phyloP scores from a whole-genome alignment of 1,139 yeast genomes.

The Blastobotrys buckinghamii region DNA sequence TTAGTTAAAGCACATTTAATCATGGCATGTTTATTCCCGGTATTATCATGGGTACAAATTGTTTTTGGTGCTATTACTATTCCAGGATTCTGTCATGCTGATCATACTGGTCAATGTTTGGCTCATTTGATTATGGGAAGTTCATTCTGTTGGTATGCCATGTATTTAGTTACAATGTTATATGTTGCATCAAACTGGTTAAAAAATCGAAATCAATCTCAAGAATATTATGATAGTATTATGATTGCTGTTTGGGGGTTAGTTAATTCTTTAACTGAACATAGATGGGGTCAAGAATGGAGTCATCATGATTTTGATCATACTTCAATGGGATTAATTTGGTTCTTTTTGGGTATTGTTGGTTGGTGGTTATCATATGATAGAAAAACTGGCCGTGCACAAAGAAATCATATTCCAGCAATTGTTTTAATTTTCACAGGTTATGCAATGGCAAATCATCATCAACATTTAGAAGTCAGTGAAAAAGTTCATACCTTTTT shows the following conservation, averaged over 20 bases:
- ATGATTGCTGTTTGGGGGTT: constrained; percentile 88
- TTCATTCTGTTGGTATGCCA: constrained; percentile 75
- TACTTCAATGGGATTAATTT: constrained; percentile 90
- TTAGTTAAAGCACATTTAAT: constrained; percentile 33
- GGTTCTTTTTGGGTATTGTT: constrained; percentile 92
- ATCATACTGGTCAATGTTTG: constrained; percentile 83
- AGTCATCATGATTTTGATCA: constrained; percentile 81
- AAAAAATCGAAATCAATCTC: constrained; percentile 47
- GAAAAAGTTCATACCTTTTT: constrained; percentile 85
- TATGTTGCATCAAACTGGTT: constrained; percentile 41
- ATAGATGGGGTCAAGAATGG: constrained; percentile 94
- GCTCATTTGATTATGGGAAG: constrained; percentile 98
- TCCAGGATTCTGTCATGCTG: constrained; percentile 74
- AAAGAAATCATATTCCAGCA: constrained; percentile 74
- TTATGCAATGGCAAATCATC: constrained; percentile 89
- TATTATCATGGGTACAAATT: constrained; percentile 56
- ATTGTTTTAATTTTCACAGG: constrained; percentile 80
- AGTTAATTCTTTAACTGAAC: constrained; percentile 91
- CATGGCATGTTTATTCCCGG: constrained; percentile 36
- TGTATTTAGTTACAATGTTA: constrained; percentile 57
- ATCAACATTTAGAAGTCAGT: constrained; percentile 65
- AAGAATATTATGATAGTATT: constrained; percentile 77
- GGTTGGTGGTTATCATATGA: constrained; percentile 71
- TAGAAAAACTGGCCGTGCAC: constrained; percentile 37
- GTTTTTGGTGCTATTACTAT: constrained; percentile 79